Conservation (phyloP, 768 basidiomycete genomes). For the Sarcodon aspratus region DNA sequence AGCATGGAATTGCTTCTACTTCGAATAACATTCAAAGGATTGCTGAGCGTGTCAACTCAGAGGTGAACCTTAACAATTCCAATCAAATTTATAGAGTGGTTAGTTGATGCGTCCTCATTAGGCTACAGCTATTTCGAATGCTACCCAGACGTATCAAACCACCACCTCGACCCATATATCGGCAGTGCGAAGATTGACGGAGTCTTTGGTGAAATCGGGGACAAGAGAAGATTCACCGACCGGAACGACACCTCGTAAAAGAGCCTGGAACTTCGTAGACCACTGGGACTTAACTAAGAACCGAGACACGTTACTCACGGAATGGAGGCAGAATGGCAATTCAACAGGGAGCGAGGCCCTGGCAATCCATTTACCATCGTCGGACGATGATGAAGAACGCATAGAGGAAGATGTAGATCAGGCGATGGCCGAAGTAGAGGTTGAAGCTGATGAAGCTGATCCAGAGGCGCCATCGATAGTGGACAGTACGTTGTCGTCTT, state of each 20-base stretch:
- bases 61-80: conserved; percentile 28
- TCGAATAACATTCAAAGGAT: conserved; percentile 36
- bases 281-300: conserved; percentile 61
- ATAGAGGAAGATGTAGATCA: conserved; percentile 8
- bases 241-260: conserved; percentile 70
- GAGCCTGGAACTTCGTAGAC: conserved; percentile 56
- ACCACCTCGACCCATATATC: conserved; percentile 31
- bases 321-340: conserved; percentile 29
- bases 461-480: conserved; percentile 20
- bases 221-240: conserved; percentile 53
- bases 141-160: conserved; percentile 32
- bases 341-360: conserved; percentile 22
- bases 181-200: conserved; percentile 36
- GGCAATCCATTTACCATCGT: conserved; percentile 24
- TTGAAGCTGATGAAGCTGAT: conserved; percentile 15
- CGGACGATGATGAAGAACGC: conserved; percentile 8
- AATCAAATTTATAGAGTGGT: background rate
- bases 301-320: conserved; percentile 47
- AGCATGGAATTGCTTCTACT: conserved; percentile 37
- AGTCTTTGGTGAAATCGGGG: conserved; percentile 43
- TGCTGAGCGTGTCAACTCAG: conserved; percentile 30
- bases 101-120: no score
- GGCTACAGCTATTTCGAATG: conserved; percentile 29
- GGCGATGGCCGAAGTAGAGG: conserved; percentile 1
- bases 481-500: conserved; percentile 18